Conservation (phyloP, 73 alveolate species). For the Strombidium stylifer region DNA sequence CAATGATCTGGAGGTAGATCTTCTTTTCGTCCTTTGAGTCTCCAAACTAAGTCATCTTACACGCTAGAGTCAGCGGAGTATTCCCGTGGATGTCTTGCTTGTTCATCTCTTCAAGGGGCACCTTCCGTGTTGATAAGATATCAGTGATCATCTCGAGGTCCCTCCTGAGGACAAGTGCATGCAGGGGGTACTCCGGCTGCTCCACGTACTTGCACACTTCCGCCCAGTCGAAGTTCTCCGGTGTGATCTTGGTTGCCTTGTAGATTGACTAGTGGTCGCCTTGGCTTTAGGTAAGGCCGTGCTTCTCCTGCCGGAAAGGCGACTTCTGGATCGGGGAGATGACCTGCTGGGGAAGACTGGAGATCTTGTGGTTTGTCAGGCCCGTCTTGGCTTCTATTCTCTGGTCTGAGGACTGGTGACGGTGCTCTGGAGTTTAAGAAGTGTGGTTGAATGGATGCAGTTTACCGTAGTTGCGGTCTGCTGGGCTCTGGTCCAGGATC, state of each 20-base stretch:
- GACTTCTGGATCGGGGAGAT: background rate
- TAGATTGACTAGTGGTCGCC: background rate
- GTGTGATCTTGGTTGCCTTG: background rate
- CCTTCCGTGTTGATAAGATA: background rate
- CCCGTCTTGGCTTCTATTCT: no score
- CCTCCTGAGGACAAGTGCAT: slow-evolving; percentile 9
- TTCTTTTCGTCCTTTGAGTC: no score
- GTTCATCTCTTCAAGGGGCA: slow-evolving; percentile 13
- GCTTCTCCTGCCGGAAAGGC: background rate
- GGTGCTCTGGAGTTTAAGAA: no score
- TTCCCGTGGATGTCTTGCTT: slow-evolving; percentile 70
- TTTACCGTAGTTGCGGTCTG: no score
- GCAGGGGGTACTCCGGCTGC: slow-evolving; percentile 8
- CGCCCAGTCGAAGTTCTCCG: background rate
- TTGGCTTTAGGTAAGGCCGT: no score
- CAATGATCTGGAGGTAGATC: slow-evolving; percentile 54
- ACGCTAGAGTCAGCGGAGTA: slow-evolving; percentile 77
- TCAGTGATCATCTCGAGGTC: background rate
- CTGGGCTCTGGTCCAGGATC: no score
- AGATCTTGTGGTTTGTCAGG: background rate
- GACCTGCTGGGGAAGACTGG: background rate
- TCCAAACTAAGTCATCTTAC: slow-evolving; percentile 50
- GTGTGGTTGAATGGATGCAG: no score
- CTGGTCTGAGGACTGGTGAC: no score
- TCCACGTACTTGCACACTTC: background rate